These are phyloP conservation scores for Zygosaccharomyces lentus DNA, from an alignment of 805 yeast genomes.

Conservation along the genomic window DNA sequence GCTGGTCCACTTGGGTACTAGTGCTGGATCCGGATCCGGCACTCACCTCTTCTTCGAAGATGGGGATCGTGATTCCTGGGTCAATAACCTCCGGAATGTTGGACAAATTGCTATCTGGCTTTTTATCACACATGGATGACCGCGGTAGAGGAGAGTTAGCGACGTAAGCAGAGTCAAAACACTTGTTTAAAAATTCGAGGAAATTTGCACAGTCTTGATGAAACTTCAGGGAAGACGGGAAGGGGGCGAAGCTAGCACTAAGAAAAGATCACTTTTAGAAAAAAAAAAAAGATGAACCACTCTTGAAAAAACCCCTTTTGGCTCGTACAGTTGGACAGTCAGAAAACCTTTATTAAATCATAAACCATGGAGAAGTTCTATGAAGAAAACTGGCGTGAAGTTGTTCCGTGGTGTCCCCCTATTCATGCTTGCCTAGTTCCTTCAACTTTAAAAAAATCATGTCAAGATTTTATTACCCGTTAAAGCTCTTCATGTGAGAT, in stretches of 20 bases:
- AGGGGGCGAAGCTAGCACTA: not conserved
- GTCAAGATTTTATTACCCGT: not conserved
- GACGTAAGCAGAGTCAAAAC: not conserved
- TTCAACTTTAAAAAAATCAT: not conserved
- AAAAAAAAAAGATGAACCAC: not conserved
- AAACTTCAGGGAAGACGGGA: not conserved
- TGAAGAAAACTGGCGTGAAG: not conserved
- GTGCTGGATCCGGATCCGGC: constrained; percentile 6
- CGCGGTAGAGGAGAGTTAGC: not conserved
- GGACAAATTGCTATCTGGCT: constrained; percentile 13
- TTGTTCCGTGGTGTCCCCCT: constrained; percentile 1
- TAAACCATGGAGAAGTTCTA: not conserved
- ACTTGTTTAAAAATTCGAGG: not conserved
- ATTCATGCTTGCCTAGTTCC: not conserved
- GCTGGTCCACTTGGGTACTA: constrained; percentile 15
- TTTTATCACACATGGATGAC: constrained; percentile 11
- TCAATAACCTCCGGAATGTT: constrained; percentile 32
- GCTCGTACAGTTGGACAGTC: not conserved
- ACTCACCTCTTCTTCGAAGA: constrained; percentile 30
- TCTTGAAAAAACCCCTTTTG: not conserved
- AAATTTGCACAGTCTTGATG: not conserved
- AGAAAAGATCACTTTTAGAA: not conserved
- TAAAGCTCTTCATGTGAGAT: not conserved
- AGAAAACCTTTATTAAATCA: not conserved
- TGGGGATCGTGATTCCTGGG: constrained; percentile 35